Evolutionary conservation across 108 stramenopile genomes (phyloP).

Genomic region (Aureococcus anophagefferens): DNA sequence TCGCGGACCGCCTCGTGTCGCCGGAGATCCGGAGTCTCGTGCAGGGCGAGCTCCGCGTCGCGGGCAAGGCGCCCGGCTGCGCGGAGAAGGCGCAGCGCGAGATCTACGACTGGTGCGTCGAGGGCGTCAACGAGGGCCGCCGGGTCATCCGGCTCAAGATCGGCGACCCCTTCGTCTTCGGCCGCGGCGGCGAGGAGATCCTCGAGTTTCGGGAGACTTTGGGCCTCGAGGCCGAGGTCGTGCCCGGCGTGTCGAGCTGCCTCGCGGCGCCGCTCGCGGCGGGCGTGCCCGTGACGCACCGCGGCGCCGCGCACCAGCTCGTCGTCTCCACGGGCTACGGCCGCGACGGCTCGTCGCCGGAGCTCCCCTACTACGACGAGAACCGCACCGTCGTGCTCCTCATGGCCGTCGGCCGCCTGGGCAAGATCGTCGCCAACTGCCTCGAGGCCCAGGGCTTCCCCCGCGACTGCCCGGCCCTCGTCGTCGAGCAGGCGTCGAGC

Average conservation of each 20-base stretch:
- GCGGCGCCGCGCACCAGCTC: conserved; percentile 85
- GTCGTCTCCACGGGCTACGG: conserved; percentile 86
- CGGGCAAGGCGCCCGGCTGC: conserved; percentile 85
- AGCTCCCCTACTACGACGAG: conserved; percentile 67
- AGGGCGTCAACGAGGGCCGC: conserved; percentile 61
- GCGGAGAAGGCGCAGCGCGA: conserved; percentile 84
- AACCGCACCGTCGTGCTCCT: conserved; percentile 79
- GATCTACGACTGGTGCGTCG: conserved; percentile 78
- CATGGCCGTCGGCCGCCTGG: conserved; percentile 72
- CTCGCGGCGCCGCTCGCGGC: conserved; percentile 88
- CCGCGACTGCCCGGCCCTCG: conserved; percentile 58
- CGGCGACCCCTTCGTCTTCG: conserved; percentile 96
- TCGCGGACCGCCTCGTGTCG: conserved; percentile 85
- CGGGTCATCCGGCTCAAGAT: conserved; percentile 95
- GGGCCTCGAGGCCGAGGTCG: conserved; percentile 63
- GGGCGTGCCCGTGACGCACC: conserved; percentile 88
- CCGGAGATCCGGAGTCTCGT: conserved; percentile 70
- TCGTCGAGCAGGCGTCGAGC: conserved; percentile 70
- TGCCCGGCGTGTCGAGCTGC: conserved; percentile 73
- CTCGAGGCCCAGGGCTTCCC: conserved; percentile 59
- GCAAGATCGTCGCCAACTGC: conserved; percentile 48
- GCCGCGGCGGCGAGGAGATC: conserved; percentile 92
- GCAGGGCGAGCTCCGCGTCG: conserved; percentile 61
- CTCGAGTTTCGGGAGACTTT: conserved; percentile 61
- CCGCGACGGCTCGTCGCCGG: conserved; percentile 62